Percentiles rank a stretch among this genome's conserved stretches.
Evolutionary conservation across 2,329 filamentous ascomycete species (phyloP).

Genomic region (Stagonosporopsis chrysanthemi): DNA sequence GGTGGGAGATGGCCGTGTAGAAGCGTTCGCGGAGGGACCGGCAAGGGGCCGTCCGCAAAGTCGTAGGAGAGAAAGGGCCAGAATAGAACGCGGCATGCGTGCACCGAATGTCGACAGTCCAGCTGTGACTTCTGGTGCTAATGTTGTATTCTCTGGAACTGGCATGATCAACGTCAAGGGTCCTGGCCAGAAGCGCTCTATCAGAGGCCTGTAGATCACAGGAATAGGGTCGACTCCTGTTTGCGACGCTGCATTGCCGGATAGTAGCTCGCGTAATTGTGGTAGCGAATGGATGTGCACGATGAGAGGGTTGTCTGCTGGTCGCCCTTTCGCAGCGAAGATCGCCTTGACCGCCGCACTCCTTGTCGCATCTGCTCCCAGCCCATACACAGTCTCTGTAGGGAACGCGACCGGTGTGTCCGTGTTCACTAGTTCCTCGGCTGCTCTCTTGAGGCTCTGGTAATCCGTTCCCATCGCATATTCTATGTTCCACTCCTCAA

Average conservation of each 20-base stretch:
- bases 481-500: conserved; percentile 46
- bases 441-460: conserved; percentile 68
- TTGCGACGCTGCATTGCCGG: conserved; percentile 22
- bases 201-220: conserved; percentile 76
- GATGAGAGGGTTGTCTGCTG: conserved; percentile 94
- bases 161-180: conserved; percentile 90
- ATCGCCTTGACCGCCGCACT: conserved; percentile 87
- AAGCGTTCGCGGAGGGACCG: conserved; percentile 92
- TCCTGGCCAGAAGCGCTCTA: conserved; percentile 90
- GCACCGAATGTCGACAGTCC: conserved; percentile 85
- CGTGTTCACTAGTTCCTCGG: conserved; percentile 68
- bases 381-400: conserved; percentile 95
- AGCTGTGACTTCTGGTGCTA: conserved; percentile 93
- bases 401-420: conserved; percentile 90
- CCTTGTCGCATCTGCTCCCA: conserved; percentile 94
- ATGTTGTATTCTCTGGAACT: conserved; percentile 70
- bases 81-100: conserved; percentile 82
- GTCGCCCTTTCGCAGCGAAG: conserved; percentile 86
- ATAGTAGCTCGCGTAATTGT: conserved; percentile 73
- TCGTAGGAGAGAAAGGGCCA: conserved; percentile 89
- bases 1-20: conserved; percentile 90
- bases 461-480: conserved; percentile 54
- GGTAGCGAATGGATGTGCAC: conserved; percentile 84
- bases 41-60: conserved; percentile 80
- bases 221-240: conserved; percentile 64